phyloP scores from a whole-genome alignment of 2,329 filamentous ascomycete genomes.

The Phaeosphaeriaceae sp. region DNA sequence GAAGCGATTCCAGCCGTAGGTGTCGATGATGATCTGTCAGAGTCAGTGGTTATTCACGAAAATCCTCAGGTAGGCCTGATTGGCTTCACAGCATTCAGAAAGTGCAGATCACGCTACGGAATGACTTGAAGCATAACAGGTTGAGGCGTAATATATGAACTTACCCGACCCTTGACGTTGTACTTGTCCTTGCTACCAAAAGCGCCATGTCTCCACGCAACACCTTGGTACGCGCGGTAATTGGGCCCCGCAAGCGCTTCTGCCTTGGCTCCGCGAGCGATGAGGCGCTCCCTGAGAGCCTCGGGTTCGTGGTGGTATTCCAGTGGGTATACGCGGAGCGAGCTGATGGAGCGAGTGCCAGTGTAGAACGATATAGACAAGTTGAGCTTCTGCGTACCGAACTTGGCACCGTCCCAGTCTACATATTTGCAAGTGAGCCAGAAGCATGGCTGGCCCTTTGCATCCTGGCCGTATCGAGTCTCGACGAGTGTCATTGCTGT shows the following conservation, averaged over 20 bases:
- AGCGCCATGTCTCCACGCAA: constrained; percentile 47
- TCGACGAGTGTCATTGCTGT: constrained; percentile 39
- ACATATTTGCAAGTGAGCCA: constrained; percentile 47
- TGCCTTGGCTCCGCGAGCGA: constrained; percentile 55
- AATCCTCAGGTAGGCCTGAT: too few species aligned
- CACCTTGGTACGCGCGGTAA: constrained; percentile 59
- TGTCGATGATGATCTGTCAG: constrained; percentile 58
- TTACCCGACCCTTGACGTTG: constrained; percentile 51
- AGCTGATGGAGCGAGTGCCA: constrained; percentile 53
- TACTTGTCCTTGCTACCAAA: constrained; percentile 50
- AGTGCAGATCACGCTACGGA: too few species aligned
- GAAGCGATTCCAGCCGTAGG: constrained; percentile 60
- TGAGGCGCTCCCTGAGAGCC: constrained; percentile 48
- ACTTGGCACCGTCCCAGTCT: constrained; percentile 48
- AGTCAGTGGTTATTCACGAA: too few species aligned
- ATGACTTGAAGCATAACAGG: not conserved
- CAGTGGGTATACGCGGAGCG: constrained; percentile 54
- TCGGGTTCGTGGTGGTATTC: constrained; percentile 52
- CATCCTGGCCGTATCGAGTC: constrained; percentile 42
- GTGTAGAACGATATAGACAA: constrained; percentile 35
- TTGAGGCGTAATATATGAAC: not conserved
- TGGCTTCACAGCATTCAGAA: too few species aligned
- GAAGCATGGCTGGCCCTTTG: constrained; percentile 46
- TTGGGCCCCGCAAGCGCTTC: constrained; percentile 58
- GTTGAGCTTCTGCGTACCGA: constrained; percentile 40